Base-by-base conservation (phyloP, 2,329 filamentous ascomycete genomes). In the Cercospora sp. region DNA sequence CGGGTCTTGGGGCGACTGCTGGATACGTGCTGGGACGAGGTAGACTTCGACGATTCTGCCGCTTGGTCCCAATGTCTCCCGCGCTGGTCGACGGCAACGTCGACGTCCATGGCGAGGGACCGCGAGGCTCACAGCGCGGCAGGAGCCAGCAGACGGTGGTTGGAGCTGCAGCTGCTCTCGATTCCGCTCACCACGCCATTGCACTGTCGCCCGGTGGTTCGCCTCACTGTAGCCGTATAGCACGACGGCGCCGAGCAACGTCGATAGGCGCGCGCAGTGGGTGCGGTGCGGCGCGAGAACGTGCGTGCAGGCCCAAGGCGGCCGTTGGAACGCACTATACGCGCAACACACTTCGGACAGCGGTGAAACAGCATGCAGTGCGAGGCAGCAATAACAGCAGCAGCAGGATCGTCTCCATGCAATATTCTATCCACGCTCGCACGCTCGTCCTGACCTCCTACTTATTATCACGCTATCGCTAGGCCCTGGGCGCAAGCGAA, bases 1-100 rank as follows among this genome's bases (percentile, higher is more conserved):
- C 69, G 75, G 40, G 77, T 72, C 70, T 78, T 79, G 62, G 81
- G 72, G 71, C 77, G 76, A 73, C n/a, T 60, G 58, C n/a, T 69
- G 21, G 70, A 55, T n/a, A 51, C 53, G 61, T 61, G 67, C 55
- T 69, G 55, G 24, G 40, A 21, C n/a, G 37, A 18, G n/a, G 63
- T 37, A 57, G 62, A 64, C 34, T 45, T 40, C 26, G 62, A 40
- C 62, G 49, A 64, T 9, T 53, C 49, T 51, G 49, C 49, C 32
- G 28, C 45, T 40, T n/a, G 26, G 26, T 28, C n/a, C 61, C 43
- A 34, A 21, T 55, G 61, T 51, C 49, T 28, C 49, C 21, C 49
- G 49, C 49, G 24, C 57, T 16, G 51, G 10, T 37, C 21, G 43
- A 53, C 49, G 28, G 40, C 55, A 37, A 68, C 18, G 66, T 64